Conservation (phyloP, 345 rosid genomes). For the Euclidium syriacum region DNA sequence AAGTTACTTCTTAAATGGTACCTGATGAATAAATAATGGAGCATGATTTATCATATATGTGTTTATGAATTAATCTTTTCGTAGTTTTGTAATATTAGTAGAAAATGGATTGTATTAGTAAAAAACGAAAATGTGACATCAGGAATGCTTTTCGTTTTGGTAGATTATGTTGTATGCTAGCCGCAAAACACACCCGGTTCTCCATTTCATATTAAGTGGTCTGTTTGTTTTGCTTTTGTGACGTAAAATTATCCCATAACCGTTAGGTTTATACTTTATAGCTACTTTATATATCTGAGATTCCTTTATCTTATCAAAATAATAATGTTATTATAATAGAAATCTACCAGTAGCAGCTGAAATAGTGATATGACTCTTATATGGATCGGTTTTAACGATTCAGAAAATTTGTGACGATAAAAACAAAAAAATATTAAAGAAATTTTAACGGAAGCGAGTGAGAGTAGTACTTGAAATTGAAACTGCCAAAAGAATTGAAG, state of each 20-base stretch:
- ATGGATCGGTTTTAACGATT: conserved; percentile 14
- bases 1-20: no score
- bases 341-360: conserved; percentile 14
- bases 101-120: no score
- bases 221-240: conserved; percentile 2
- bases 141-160: not conserved
- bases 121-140: no score
- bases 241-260: not conserved
- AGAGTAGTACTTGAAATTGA: conserved; percentile 2
- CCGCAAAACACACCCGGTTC: not conserved
- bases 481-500: conserved; percentile 19
- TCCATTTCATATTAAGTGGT: not conserved
- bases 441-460: not conserved
- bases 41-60: no score
- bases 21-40: no score
- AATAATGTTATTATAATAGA: conserved; percentile 2
- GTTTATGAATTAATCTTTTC: no score
- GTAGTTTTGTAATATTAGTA: no score
- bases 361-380: conserved; percentile 1
- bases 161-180: not conserved
- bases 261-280: not conserved
- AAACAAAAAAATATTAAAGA: not conserved
- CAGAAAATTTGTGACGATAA: not conserved
- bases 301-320: not conserved
- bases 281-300: not conserved